Percentiles rank a stretch among this genome's conserved stretches.
These are phyloP conservation scores for Endoconidiophora laricicola DNA, from an alignment of 2,329 filamentous ascomycete genomes.

Conservation along the genomic window DNA sequence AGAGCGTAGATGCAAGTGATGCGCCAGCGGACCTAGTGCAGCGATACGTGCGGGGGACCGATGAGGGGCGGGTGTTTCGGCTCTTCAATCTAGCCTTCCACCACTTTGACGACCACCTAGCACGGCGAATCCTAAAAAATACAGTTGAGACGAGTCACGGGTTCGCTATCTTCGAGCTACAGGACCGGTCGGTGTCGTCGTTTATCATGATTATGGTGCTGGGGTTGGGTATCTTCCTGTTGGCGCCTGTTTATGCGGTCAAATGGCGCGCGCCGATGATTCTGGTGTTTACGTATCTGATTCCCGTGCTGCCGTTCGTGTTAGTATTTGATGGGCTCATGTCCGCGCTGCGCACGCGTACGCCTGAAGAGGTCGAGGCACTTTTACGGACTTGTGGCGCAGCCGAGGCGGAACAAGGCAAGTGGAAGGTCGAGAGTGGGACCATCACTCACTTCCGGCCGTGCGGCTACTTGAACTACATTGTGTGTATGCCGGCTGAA, in stretches of 20 bases:
- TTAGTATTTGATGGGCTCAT: slow-evolving; percentile 53
- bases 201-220: slow-evolving; percentile 36
- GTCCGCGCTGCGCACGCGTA: slow-evolving; percentile 50
- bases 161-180: slow-evolving; percentile 60
- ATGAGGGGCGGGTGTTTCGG: slow-evolving; percentile 40
- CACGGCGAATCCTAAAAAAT: slow-evolving; percentile 42
- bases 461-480: slow-evolving; percentile 33
- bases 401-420: slow-evolving; percentile 22
- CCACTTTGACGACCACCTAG: slow-evolving; percentile 53
- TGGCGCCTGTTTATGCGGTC: slow-evolving; percentile 36
- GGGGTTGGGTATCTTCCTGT: slow-evolving; percentile 32
- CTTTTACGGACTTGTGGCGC: slow-evolving; percentile 37
- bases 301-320: slow-evolving; percentile 52
- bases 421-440: slow-evolving; percentile 35
- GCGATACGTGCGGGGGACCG: slow-evolving; percentile 13
- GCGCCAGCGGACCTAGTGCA: slow-evolving; percentile 35
- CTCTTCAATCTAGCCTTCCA: slow-evolving; percentile 63
- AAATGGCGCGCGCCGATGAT: slow-evolving; percentile 35
- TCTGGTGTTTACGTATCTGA: slow-evolving; percentile 47
- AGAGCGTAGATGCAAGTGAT: slow-evolving; percentile 47
- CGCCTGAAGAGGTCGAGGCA: slow-evolving; percentile 43
- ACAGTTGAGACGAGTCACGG: slow-evolving; percentile 48
- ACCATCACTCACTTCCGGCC: slow-evolving; percentile 32
- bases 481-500: slow-evolving; percentile 28
- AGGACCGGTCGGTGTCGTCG: slow-evolving; percentile 42